Evolutionary conservation across 2,329 filamentous ascomycete species (phyloP), one percentile per base, ranked within the genome.

Genomic region (Sporothrix variecibatus): DNA sequence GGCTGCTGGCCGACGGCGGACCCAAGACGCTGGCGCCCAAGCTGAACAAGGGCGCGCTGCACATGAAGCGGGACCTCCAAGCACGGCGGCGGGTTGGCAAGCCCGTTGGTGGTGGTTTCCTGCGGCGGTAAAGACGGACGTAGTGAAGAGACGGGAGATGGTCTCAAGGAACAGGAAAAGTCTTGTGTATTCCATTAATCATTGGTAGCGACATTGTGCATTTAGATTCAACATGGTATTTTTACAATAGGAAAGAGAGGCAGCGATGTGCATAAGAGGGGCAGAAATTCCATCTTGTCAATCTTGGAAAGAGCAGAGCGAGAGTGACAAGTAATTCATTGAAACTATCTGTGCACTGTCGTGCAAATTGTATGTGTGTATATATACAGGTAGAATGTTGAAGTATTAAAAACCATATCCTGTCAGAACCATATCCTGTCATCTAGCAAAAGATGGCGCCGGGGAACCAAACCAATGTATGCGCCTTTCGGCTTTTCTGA

Each of bases 21-120:
- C 86, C 88, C 73, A 77, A 80, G 77, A 82, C 82, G 73, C 81
- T 89, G 76, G 85, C 87, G 71, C 88, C 88, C 31, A 86, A 83
- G 81, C 75, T 78, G 75, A 82, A 82, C 77, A 86, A 85, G 80
- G 77, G 84, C 46, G 79, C 85, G 8, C 80, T 81, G 73, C 81
- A 80, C 73, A 76, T 82, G 23, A 88, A 84, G 81, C 82, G 86
- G 73, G 76, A 80, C 31, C 80, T 90, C 40, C 76, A 89, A 74
- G 81, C 78, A 77, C 84, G 88, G 76, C 82, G 83, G 51, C 82
- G 87, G 71, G 28, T 62, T 2, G 77, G 79, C 31, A 78, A 78
- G 6, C 81, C 82, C 20, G 81, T 81, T 64, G 81, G 78, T 74
- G 82, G 82, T 74, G 85, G 86, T 0, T 89, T 89, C 77, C 82